These are phyloP conservation scores for Blastobotrys elegans DNA, from an alignment of 1,139 yeast genomes.

Conservation along the genomic window DNA sequence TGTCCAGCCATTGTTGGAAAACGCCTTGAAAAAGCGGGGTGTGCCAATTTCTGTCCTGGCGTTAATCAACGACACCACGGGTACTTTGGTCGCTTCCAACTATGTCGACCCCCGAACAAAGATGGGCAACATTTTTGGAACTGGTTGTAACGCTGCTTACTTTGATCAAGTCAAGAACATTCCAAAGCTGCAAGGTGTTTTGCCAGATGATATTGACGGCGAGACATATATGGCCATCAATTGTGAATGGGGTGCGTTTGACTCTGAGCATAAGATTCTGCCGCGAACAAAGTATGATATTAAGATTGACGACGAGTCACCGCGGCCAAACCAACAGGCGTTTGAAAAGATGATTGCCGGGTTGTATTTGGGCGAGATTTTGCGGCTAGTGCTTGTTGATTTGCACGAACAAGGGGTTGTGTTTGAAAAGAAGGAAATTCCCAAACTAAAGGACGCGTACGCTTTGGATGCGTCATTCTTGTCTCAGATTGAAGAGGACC, in stretches of 20 bases:
- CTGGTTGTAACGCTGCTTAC: conserved; percentile 97
- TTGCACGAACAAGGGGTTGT: conserved; percentile 58
- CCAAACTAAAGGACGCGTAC: conserved; percentile 56
- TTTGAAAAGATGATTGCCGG: conserved; percentile 98
- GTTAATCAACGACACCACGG: conserved; percentile 93
- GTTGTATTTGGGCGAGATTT: conserved; percentile 87
- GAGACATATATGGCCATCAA: conserved; percentile 88
- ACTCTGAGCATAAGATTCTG: conserved; percentile 69
- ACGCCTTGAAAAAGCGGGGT: conserved; percentile 54
- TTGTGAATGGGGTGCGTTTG: conserved; percentile 98
- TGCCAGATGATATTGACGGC: conserved; percentile 56
- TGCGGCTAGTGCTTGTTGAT: conserved; percentile 77
- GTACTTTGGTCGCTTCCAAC: conserved; percentile 93
- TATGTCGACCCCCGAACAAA: conserved; percentile 84
- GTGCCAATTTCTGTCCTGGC: conserved; percentile 88
- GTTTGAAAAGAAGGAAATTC: conserved; percentile 63
- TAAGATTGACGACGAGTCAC: conserved; percentile 75
- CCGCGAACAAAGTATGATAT: conserved; percentile 91
- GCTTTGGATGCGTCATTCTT: conserved; percentile 87
- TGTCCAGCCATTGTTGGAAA: conserved; percentile 86
- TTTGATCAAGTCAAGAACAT: conserved; percentile 70
- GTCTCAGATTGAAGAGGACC: conserved; percentile 83
- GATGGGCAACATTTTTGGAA: conserved; percentile 96
- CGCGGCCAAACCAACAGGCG: conserved; percentile 94
- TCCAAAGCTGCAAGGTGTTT: conserved; percentile 75